Percentiles rank a stretch among this genome's conserved stretches.
Conservation (phyloP, 345 rosid species). For the Pistacia atlantica region DNA sequence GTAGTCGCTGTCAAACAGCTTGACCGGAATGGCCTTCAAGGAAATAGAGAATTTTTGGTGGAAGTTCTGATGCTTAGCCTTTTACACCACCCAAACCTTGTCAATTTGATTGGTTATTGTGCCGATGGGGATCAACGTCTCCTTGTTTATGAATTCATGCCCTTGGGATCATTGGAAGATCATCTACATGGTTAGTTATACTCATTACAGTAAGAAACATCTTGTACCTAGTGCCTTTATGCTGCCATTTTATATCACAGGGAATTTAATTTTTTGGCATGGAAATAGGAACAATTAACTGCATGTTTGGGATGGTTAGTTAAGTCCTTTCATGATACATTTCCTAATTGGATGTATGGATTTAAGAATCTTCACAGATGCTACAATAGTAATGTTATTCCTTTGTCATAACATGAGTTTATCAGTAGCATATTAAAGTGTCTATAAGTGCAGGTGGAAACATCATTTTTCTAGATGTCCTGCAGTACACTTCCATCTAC, state of each 20-base stretch:
- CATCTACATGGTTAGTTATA: conserved; percentile 84
- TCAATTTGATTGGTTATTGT: conserved; percentile 94
- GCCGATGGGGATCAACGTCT: conserved; percentile 99
- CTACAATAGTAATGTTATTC: neutral
- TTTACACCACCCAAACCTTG: conserved; percentile 91
- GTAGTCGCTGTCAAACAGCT: conserved; percentile 95
- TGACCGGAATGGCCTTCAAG: conserved; percentile 93
- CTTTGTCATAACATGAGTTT: neutral
- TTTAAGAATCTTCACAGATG: neutral
- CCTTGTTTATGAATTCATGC: conserved; percentile 96
- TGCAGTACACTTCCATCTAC: neutral
- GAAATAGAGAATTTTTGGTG: conserved; percentile 96
- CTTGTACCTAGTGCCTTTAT: neutral
- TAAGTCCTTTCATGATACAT: neutral
- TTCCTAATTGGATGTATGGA: neutral
- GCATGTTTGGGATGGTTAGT: neutral
- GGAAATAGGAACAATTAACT: neutral
- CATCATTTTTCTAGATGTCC: neutral
- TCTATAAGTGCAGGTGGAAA: neutral
- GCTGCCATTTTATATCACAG: conserved; percentile 1
- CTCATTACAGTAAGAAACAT: neutral
- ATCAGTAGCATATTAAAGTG: neutral
- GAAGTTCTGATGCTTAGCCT: conserved; percentile 99
- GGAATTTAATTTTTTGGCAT: neutral
- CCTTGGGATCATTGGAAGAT: conserved; percentile 93